Evolutionary conservation across 768 basidiomycete species (phyloP), one percentile per base, ranked within the genome.

Genomic region (Lentinula boryana): DNA sequence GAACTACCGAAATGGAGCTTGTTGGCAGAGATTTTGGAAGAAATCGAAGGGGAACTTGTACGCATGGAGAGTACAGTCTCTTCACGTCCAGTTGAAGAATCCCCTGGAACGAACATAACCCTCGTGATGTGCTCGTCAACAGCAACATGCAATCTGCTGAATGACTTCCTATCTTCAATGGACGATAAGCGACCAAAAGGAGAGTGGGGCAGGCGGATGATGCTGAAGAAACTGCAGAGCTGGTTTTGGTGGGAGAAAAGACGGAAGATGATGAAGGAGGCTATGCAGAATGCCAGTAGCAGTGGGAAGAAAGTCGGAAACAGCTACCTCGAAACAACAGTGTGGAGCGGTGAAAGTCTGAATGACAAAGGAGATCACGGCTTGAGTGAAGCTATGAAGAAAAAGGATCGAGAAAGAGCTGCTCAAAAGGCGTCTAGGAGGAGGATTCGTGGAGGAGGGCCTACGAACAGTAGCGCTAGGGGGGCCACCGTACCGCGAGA

Each of bases 1-100:
- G 97, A 98, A 68, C 81, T 91, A 48, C 95, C 95, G 0, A 99
- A 99, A 70, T 98, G 97, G 96, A 81, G 81, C 60, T 70, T 95
- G 7, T 74, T 99, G 12, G 81, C 87, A 0, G 90, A 93, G n/a
- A 82, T 95, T 0, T 71, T 99, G 48, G 80, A 92, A 55, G 97
- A 99, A 74, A 88, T 94, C 2, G 97, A 98, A 71, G 86, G 86
- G 62, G 92, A 95, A 64, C 87, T 91, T 33, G 76, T 90, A 61
- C 77, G 85, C 46, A 81, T 84, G 63, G 83, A 87, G 63, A 76
- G 78, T 8, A 60, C 72, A 32, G 41, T 33, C 50, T 67, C 32
- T 51, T 63, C 53, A 27, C 31, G 43, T 10, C 48, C 49, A 27
- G 58, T 48, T 5, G 48, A 62, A 52, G 55, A 56, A 27, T 23